Conservation (phyloP, 2,329 filamentous ascomycete genomes). For the Trichophyton mentagrophytes region DNA sequence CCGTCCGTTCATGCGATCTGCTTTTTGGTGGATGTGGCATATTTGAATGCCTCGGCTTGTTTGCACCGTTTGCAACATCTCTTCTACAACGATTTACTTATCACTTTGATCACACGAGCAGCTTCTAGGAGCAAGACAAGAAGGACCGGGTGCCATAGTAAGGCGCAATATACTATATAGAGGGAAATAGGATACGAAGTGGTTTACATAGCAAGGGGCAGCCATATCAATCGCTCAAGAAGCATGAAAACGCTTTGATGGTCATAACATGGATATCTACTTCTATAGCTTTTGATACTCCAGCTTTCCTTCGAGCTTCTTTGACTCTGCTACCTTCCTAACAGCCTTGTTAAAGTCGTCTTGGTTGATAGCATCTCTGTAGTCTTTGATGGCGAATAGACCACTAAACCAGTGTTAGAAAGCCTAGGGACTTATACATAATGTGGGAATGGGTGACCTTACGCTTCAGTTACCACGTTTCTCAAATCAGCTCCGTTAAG, state of each 20-base stretch:
- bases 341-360: slow-evolving; percentile 99
- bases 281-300: slow-evolving; percentile 87
- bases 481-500: slow-evolving; percentile 94
- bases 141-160: too few relatives aligned
- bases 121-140: background rate
- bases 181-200: background rate
- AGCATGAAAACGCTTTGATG: slow-evolving; percentile 1
- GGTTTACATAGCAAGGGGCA: background rate
- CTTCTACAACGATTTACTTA: background rate
- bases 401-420: slow-evolving; percentile 43
- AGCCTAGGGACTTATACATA: background rate
- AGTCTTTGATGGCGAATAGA: slow-evolving; percentile 96
- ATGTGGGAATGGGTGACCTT: slow-evolving; percentile 35
- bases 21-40: background rate
- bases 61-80: background rate
- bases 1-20: background rate
- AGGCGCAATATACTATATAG: background rate
- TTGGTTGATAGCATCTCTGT: slow-evolving; percentile 89
- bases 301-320: slow-evolving; percentile 97
- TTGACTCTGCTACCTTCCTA: slow-evolving; percentile 88
- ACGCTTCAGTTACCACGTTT: slow-evolving; percentile 98
- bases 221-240: background rate
- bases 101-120: background rate
- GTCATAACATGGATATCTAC: slow-evolving; percentile 1
- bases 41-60: background rate